Percentiles rank a stretch among this genome's conserved stretches.
phyloP scores from a whole-genome alignment of 2,329 filamentous ascomycete genomes.

The Apiospora marii region DNA sequence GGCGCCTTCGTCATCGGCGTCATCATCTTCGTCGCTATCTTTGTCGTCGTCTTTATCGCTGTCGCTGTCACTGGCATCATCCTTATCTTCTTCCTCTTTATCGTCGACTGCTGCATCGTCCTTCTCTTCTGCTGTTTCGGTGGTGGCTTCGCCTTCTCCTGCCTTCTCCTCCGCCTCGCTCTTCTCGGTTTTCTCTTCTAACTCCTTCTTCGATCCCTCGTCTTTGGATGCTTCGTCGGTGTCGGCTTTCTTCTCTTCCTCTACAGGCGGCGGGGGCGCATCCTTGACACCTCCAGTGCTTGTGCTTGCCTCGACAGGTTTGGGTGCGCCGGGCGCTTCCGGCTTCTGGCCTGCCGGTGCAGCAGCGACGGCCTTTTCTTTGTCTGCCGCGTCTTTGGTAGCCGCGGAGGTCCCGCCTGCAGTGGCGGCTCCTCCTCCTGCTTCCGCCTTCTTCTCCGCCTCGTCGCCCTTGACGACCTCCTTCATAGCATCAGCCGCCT shows the following conservation, averaged over 20 bases:
- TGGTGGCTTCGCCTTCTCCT: slow-evolving; percentile 38
- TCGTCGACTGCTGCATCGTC: slow-evolving; percentile 34
- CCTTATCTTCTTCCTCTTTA: slow-evolving; percentile 32
- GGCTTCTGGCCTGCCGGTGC: neutral
- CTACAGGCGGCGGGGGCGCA: no score
- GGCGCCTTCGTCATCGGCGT: neutral
- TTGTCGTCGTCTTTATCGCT: slow-evolving; percentile 29
- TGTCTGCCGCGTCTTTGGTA: neutral
- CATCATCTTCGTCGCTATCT: slow-evolving; percentile 28
- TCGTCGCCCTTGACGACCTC: slow-evolving; percentile 26
- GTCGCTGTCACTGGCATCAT: slow-evolving; percentile 31
- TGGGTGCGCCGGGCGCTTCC: neutral
- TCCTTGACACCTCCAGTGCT: neutral
- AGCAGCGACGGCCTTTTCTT: neutral
- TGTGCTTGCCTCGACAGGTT: neutral
- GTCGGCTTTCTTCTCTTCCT: neutral
- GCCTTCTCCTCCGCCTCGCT: slow-evolving; percentile 37
- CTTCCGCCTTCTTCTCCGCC: neutral
- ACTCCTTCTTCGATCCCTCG: neutral
- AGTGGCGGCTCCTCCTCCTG: neutral
- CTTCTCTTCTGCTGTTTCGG: slow-evolving; percentile 37
- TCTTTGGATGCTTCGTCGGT: neutral
- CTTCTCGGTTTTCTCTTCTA: slow-evolving; percentile 43
- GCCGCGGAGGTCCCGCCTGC: neutral
- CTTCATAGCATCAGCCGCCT: slow-evolving; percentile 32